phyloP scores from a whole-genome alignment of 257 asterid species.

The Verbena officinalis region DNA sequence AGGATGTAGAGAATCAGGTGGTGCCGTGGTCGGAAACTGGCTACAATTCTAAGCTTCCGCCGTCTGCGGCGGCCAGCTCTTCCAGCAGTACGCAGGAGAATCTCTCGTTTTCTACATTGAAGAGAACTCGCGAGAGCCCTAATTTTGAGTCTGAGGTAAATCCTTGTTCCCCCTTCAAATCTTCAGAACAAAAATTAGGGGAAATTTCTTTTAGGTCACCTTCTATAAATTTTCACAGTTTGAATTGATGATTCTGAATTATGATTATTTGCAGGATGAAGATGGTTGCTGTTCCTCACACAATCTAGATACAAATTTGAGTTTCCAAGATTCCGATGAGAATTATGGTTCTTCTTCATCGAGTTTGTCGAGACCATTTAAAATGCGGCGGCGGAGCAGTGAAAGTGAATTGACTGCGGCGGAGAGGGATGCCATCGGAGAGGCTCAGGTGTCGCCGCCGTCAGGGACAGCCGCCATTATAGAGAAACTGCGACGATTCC shows the following conservation, averaged over 20 bases:
- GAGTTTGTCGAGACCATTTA: constrained; percentile 32
- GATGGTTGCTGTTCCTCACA: constrained; percentile 41
- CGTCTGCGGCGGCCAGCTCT: constrained; percentile 19
- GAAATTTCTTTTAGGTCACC: too few species aligned
- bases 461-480: constrained; percentile 37
- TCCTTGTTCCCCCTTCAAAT: neutral
- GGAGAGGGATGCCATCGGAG: neutral
- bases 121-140: constrained; percentile 29
- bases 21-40: constrained; percentile 46
- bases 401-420: neutral
- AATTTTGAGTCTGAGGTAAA: constrained; percentile 39
- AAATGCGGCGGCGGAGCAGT: constrained; percentile 30
- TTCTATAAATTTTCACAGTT: neutral
- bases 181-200: neutral
- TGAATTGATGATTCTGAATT: neutral
- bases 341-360: constrained; percentile 11
- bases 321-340: constrained; percentile 27
- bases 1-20: constrained; percentile 58
- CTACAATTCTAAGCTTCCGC: constrained; percentile 16
- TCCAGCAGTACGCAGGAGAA: constrained; percentile 24
- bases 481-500: constrained; percentile 34
- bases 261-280: constrained; percentile 35
- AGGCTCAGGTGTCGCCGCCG: neutral
- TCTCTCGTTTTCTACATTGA: constrained; percentile 24
- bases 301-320: constrained; percentile 1